These are phyloP conservation scores for Aureobasidium mangrovei DNA, from an alignment of 2,329 filamentous ascomycete genomes.

Conservation along the genomic window DNA sequence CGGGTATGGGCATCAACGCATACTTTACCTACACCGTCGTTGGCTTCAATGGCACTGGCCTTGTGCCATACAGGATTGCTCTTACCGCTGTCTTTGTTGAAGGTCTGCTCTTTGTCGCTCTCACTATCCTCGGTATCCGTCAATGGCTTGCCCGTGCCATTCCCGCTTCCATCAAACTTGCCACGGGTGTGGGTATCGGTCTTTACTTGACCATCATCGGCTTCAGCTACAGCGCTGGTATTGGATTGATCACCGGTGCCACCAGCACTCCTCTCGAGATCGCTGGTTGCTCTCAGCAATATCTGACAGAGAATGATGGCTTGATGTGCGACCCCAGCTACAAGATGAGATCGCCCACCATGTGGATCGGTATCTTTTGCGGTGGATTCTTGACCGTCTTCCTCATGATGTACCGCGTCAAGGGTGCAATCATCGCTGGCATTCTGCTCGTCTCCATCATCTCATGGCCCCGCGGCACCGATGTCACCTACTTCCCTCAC, in stretches of 20 bases:
- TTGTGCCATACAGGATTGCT: constrained; percentile 65
- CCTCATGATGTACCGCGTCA: constrained; percentile 77
- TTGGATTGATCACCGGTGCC: constrained; percentile 67
- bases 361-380: constrained; percentile 87
- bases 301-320: constrained; percentile 17
- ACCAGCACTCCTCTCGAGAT: constrained; percentile 60
- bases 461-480: constrained; percentile 71
- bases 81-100: constrained; percentile 84
- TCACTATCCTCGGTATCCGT: constrained; percentile 71
- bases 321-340: constrained; percentile 11
- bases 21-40: constrained; percentile 81
- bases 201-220: constrained; percentile 71
- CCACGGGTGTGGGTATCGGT: constrained; percentile 77
- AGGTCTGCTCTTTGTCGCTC: constrained; percentile 72
- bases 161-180: constrained; percentile 76
- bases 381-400: constrained; percentile 72
- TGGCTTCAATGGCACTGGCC: constrained; percentile 63
- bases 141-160: constrained; percentile 83
- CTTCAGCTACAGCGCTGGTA: constrained; percentile 71
- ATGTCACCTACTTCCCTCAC: constrained; percentile 74
- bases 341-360: constrained; percentile 74
- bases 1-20: constrained; percentile 75
- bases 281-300: constrained; percentile 59
- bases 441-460: constrained; percentile 80
- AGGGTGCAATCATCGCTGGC: constrained; percentile 76